Conservation (phyloP, 345 rosid genomes). For the Eucalyptus urophylla region DNA sequence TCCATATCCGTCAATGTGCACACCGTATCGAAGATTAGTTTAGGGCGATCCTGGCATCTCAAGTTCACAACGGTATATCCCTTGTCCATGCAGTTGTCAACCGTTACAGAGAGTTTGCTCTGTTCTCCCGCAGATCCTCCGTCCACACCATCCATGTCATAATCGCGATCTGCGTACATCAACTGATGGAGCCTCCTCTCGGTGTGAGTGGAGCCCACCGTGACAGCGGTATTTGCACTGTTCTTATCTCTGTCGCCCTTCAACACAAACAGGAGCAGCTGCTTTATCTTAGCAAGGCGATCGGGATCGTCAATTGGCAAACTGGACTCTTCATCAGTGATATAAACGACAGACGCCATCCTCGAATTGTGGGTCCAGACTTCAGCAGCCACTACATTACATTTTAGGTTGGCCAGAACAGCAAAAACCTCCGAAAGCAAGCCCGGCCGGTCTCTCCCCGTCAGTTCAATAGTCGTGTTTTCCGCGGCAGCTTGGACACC, state of each 20-base stretch:
- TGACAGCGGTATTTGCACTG: constrained; percentile 58
- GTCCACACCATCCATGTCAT: constrained; percentile 21
- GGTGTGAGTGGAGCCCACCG: constrained; percentile 58
- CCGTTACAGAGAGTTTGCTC: constrained; percentile 37
- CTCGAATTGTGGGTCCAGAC: constrained; percentile 89
- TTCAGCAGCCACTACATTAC: constrained; percentile 68
- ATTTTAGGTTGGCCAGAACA: constrained; percentile 58
- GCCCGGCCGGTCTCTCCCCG: constrained; percentile 73
- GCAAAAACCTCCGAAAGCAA: constrained; percentile 78
- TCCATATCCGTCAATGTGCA: constrained; percentile 84
- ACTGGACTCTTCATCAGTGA: constrained; percentile 45
- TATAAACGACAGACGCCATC: constrained; percentile 72
- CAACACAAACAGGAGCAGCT: constrained; percentile 54
- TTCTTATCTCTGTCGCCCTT: constrained; percentile 51
- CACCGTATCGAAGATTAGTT: constrained; percentile 64
- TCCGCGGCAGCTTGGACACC: constrained; percentile 41
- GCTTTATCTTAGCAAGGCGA: constrained; percentile 45
- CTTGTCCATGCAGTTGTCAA: constrained; percentile 49
- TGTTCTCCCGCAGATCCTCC: constrained; percentile 19
- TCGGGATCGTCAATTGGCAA: constrained; percentile 39
- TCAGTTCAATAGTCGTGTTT: constrained; percentile 61
- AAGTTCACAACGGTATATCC: constrained; percentile 67
- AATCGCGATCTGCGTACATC: constrained; percentile 87
- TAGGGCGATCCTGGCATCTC: constrained; percentile 64
- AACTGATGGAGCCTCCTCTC: constrained; percentile 73